Base-by-base conservation (phyloP, 2,329 filamentous ascomycete genomes). In the Epicoccum sorghinum region DNA sequence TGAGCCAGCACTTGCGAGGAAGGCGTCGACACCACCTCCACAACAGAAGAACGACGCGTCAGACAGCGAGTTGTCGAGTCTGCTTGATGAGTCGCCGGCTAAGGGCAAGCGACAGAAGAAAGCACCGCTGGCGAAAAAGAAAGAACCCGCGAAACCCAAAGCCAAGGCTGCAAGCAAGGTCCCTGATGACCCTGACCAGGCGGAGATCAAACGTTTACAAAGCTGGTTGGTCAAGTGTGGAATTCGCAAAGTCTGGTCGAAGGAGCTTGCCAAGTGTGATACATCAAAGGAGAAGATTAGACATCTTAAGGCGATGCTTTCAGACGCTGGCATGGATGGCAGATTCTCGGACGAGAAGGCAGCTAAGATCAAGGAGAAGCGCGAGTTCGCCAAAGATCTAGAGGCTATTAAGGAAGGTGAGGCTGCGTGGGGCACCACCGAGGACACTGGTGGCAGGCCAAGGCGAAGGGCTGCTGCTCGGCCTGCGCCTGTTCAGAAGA, bases 221-320 rank as follows among this genome's bases (percentile, higher is more conserved):
- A 85, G 86, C 7, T 91, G 93, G 75, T 83, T 99, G 6, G 78
- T 88, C 40, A 96, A 97, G 75, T 99, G 93, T 68, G 93, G 93
- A 27, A 86, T 97, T 50, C 89, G 91, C 47, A 98, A 97, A 72
- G 84, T 97, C 57, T 99, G 95, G 93, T 85, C 84, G 44, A 86
- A 89, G 59, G 65, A 97, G 75, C 82, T 99, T 25, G 90, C 90
- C 72, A 80, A 86, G 49, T 92, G 85, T 66, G 84, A 87, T 50
- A 89, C 93, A 23, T 71, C 83, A 4, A 89, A 86, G 57, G 90
- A 86, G 44, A 97, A 96, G 79, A 90, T 97, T 58, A 82, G 82
- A 47, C 91, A 97, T 70, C 81, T 99, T 7, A 90, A 86, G 70
- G 78, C 78, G 9, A 89, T 96, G 87, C 82, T 99, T 24, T 82